Evolutionary conservation across 202 grass and related monocot genomes (phyloP).

Genomic region (Carex arenaria): DNA sequence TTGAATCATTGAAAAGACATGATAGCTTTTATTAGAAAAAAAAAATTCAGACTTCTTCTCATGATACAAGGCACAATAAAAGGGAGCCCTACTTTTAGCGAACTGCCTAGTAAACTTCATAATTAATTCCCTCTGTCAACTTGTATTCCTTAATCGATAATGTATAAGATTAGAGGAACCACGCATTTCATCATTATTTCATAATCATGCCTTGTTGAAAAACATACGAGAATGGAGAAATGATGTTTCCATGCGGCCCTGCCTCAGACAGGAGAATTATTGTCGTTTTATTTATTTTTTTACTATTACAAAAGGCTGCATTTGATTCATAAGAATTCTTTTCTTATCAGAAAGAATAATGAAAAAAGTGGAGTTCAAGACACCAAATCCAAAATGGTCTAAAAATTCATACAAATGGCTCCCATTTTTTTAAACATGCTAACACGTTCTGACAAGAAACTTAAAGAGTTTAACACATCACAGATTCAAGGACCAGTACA

Average conservation of each 20-base stretch:
- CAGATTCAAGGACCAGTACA: no score
- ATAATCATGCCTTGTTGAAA: neutral
- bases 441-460: neutral
- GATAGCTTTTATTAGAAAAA: neutral
- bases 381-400: neutral
- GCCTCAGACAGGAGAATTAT: neutral
- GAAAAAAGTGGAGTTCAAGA: neutral
- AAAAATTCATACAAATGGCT: neutral
- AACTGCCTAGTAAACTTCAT: neutral
- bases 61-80: neutral
- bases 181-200: neutral
- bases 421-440: neutral
- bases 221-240: neutral
- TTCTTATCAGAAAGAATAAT: neutral
- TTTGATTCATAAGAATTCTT: neutral
- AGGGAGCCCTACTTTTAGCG: neutral
- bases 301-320: neutral
- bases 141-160: neutral
- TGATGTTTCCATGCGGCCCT: neutral
- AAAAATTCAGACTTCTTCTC: neutral
- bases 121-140: neutral
- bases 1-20: constrained; percentile 18
- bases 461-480: no score
- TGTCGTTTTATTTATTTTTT: neutral
- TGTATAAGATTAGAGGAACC: neutral